Conservation (phyloP, 2,329 filamentous ascomycete genomes). For the Alternaria panax region DNA sequence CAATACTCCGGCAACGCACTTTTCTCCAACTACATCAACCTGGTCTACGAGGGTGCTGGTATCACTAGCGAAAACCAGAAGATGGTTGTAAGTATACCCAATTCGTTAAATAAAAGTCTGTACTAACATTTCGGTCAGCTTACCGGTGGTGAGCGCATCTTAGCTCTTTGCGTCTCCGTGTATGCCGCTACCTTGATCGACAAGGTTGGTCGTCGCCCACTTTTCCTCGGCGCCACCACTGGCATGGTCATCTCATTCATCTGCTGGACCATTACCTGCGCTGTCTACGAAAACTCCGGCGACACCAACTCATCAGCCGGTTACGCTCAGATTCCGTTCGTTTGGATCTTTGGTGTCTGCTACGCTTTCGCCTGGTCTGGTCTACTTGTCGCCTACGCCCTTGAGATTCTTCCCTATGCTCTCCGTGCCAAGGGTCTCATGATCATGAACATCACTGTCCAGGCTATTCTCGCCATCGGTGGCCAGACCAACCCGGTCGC, state of each 20-base stretch:
- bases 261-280: slow-evolving; percentile 48
- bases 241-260: slow-evolving; percentile 49
- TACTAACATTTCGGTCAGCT: slow-evolving; percentile 18
- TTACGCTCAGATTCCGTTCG: slow-evolving; percentile 58
- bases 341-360: slow-evolving; percentile 60
- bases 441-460: slow-evolving; percentile 70
- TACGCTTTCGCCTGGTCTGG: slow-evolving; percentile 67
- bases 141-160: slow-evolving; percentile 62
- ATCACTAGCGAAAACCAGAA: slow-evolving; percentile 56
- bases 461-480: slow-evolving; percentile 67
- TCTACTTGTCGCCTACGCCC: slow-evolving; percentile 62
- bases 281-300: slow-evolving; percentile 38
- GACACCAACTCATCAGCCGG: slow-evolving; percentile 47
- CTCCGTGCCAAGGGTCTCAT: slow-evolving; percentile 59
- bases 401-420: slow-evolving; percentile 59
- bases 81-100: slow-evolving; percentile 50
- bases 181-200: slow-evolving; percentile 64
- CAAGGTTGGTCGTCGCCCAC: slow-evolving; percentile 62
- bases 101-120: neutral
- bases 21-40: slow-evolving; percentile 71
- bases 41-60: slow-evolving; percentile 67
- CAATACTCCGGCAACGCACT: slow-evolving; percentile 73
- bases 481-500: slow-evolving; percentile 69
- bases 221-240: slow-evolving; percentile 58
- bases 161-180: slow-evolving; percentile 65